These are phyloP conservation scores for Cyberlindnera meyerae DNA, from an alignment of 805 yeast genomes.

Conservation along the genomic window DNA sequence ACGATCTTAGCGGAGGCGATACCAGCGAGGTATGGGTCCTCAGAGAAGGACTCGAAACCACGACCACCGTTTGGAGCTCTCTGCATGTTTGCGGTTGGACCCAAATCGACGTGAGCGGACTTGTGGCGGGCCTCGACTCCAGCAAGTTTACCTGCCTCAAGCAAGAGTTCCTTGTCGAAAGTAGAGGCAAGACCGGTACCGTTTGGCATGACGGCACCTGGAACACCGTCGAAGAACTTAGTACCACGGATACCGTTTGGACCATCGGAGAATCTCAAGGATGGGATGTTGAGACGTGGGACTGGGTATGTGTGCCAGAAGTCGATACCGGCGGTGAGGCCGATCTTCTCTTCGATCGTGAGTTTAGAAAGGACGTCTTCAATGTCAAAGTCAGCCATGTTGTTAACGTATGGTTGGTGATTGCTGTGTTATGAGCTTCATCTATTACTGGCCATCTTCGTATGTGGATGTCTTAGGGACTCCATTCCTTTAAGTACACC, in stretches of 20 bases:
- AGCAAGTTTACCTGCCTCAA: slow-evolving; percentile 47
- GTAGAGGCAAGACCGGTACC: slow-evolving; percentile 59
- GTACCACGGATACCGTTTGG: slow-evolving; percentile 65
- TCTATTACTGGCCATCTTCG: no score
- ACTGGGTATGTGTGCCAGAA: slow-evolving; percentile 47
- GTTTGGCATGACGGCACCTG: slow-evolving; percentile 52
- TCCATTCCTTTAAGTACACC: no score
- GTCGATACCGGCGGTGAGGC: slow-evolving; percentile 39
- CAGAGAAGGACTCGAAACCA: slow-evolving; percentile 57
- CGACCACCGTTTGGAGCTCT: slow-evolving; percentile 59
- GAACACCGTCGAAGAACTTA: slow-evolving; percentile 44
- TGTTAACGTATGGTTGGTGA: neutral
- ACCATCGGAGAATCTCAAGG: slow-evolving; percentile 49
- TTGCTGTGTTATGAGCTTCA: no score
- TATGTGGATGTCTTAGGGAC: no score
- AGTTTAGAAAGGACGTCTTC: slow-evolving; percentile 24
- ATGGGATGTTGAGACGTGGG: slow-evolving; percentile 38
- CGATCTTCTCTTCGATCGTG: slow-evolving; percentile 25
- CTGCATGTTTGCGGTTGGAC: slow-evolving; percentile 49
- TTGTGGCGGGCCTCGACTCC: slow-evolving; percentile 51
- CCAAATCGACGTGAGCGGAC: slow-evolving; percentile 46
- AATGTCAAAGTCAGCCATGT: slow-evolving; percentile 20
- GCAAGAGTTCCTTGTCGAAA: slow-evolving; percentile 45
- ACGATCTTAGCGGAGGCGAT: slow-evolving; percentile 42
- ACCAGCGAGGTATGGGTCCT: slow-evolving; percentile 53